A percentile compares a stretch with the other conserved stretches of the same genome.
phyloP scores from a whole-genome alignment of 2,329 filamentous ascomycete genomes.

The Didymellaceae sp. region DNA sequence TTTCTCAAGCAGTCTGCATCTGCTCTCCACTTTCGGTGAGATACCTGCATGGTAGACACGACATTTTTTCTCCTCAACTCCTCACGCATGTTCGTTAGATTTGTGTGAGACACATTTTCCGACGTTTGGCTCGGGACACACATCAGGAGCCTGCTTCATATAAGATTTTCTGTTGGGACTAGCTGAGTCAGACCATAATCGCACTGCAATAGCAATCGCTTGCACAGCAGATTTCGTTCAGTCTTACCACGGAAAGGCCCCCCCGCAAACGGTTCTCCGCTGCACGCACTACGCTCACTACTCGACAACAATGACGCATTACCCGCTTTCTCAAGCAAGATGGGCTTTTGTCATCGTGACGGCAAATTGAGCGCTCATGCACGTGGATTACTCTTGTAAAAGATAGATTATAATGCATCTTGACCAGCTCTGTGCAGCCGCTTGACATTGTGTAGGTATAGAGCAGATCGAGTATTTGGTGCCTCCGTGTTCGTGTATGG shows the following conservation, averaged over 20 bases:
- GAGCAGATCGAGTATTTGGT: no score
- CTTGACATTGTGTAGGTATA: no score
- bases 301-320: neutral
- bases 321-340: neutral
- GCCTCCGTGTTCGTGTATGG: no score
- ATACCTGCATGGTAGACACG: neutral
- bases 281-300: neutral
- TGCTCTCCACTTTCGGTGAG: no score
- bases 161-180: constrained; percentile 15
- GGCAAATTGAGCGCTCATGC: no score
- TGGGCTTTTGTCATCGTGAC: no score
- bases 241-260: neutral
- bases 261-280: constrained; percentile 5
- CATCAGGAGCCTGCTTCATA: constrained; percentile 23
- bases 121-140: constrained; percentile 4
- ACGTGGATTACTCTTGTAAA: no score
- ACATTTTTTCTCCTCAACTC: neutral
- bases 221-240: constrained; percentile 1
- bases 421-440: no score
- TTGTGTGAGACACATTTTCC: neutral
- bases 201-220: neutral
- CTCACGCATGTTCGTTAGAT: constrained; percentile 2
- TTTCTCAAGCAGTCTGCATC: no score
- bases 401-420: no score
- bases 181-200: constrained; percentile 9